Evolutionary conservation across 2,329 filamentous ascomycete species (phyloP).

Genomic region (Chaetomiaceae sp.): DNA sequence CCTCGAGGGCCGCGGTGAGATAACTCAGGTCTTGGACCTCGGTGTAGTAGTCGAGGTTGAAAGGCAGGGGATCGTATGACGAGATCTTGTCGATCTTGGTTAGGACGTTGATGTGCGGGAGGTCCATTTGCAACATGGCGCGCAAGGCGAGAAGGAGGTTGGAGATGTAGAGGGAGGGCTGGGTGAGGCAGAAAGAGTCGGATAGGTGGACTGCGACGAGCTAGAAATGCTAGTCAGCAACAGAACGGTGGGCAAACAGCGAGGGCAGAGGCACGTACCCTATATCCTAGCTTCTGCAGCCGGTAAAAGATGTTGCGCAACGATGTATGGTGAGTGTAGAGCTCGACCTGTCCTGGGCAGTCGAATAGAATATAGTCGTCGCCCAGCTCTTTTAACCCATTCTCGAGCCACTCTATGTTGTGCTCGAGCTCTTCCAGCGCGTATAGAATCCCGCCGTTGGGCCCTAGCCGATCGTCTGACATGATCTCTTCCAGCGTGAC

Average conservation of each 20-base stretch:
- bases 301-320: slow-evolving; percentile 87
- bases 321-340: slow-evolving; percentile 93
- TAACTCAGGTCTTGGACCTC: slow-evolving; percentile 92
- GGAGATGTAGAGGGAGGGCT: slow-evolving; percentile 91
- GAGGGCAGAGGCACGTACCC: slow-evolving; percentile 54
- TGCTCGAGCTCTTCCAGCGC: slow-evolving; percentile 92
- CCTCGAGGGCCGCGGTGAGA: slow-evolving; percentile 72
- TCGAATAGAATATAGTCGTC: slow-evolving; percentile 95
- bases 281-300: slow-evolving; percentile 85
- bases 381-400: slow-evolving; percentile 71
- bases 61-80: slow-evolving; percentile 79
- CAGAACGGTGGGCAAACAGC: background rate
- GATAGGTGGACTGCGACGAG: slow-evolving; percentile 90
- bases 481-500: slow-evolving; percentile 94
- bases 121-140: slow-evolving; percentile 97
- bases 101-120: slow-evolving; percentile 91
- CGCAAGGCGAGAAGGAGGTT: slow-evolving; percentile 88
- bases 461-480: slow-evolving; percentile 82
- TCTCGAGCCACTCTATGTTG: slow-evolving; percentile 88
- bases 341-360: slow-evolving; percentile 93
- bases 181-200: slow-evolving; percentile 88
- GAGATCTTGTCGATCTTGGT: slow-evolving; percentile 96
- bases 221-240: slow-evolving; percentile 45
- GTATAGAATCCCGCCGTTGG: slow-evolving; percentile 89
- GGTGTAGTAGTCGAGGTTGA: slow-evolving; percentile 96